Percentiles rank a stretch among this genome's conserved stretches.
These are phyloP conservation scores for Rhodotorula toruloides DNA, from an alignment of 768 basidiomycete species.

Conservation along the genomic window DNA sequence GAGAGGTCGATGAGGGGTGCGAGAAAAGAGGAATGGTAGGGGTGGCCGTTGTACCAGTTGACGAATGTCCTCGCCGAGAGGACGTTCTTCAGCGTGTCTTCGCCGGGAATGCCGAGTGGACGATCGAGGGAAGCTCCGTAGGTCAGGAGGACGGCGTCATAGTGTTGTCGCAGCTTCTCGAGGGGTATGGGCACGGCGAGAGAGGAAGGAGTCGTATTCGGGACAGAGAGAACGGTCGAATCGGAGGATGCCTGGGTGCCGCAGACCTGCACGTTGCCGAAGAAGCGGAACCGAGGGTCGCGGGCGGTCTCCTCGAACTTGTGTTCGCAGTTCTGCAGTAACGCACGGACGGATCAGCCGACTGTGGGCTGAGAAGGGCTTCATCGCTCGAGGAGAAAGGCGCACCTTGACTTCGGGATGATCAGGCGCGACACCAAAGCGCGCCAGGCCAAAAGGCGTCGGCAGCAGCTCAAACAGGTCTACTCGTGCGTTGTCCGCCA, in stretches of 20 bases:
- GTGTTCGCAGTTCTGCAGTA: conserved; percentile 78
- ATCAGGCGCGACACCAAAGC: conserved; percentile 96
- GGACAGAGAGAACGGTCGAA: conserved; percentile 50
- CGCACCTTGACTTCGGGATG: conserved; percentile 94
- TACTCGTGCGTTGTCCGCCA: conserved; percentile 52
- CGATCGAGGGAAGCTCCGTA: conserved; percentile 67
- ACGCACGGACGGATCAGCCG: not conserved
- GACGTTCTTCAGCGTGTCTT: conserved; percentile 52
- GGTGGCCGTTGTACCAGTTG: conserved; percentile 95
- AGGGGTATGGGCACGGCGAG: conserved; percentile 55
- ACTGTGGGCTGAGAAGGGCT: conserved; percentile 6
- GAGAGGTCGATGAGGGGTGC: conserved; percentile 58
- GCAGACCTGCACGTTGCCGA: conserved; percentile 68
- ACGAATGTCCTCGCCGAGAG: conserved; percentile 76
- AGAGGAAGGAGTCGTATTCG: conserved; percentile 46
- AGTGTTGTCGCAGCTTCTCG: conserved; percentile 59
- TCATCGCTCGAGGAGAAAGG: not conserved
- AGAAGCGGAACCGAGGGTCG: conserved; percentile 80
- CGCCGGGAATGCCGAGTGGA: conserved; percentile 56
- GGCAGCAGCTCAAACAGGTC: conserved; percentile 90
- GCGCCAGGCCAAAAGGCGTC: conserved; percentile 87
- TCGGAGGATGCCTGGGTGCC: conserved; percentile 45
- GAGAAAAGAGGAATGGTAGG: conserved; percentile 49
- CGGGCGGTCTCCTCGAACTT: conserved; percentile 78
- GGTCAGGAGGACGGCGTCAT: conserved; percentile 79